Evolutionary conservation across 192 early-diverging fungal species (phyloP), one percentile per base, ranked within the genome.

Genomic region (Haplosporangium gracile): DNA sequence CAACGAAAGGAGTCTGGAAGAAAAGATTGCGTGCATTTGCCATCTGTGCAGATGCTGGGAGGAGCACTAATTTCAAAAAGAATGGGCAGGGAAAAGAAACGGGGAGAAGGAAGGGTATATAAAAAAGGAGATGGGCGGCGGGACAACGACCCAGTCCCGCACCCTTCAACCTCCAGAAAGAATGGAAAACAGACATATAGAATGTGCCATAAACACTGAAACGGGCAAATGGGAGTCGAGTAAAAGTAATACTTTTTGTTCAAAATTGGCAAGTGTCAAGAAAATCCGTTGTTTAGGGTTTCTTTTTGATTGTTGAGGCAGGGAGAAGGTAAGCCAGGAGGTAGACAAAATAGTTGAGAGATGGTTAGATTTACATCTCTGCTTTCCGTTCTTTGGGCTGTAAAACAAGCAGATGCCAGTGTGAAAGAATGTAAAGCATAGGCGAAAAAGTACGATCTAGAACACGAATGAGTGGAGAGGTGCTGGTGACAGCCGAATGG

Each of bases 31-130:
- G 49, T 51, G n/a, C 11, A 32, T 65, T 65, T 34, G 60, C 29
- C 29, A 65, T 15, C 60, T 65, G n/a, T 65, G 29, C 60, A 29
- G 60, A 65, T 29, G 60, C 60, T 65, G 60, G 60, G 60, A 65
- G 60, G 32, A 65, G 26, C 2, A 32, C 24, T n/a, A 57, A 51
- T 51, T 51, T 57, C n/a, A 65, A 11, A 65, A 7, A 26, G 60
- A 65, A 32, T 63, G 22, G 55, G n/a, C 8, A 29, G 24, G 57
- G 57, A 26, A 32, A 9, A 8, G 60, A 29, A 63, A n/a, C 24
- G 6, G 60, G 60, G 60, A 32, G 32, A 65, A 13, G 15, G 10
- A 65, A 65, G 10, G 60, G 11, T n/a, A 60, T 60, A 24, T 26
- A 26, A 60, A 26, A 65, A 65, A 65, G 60, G 60, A 65, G 60